These are phyloP conservation scores for Zalerion maritima DNA, from an alignment of 495 filamentous ascomycete genomes.

Conservation along the genomic window DNA sequence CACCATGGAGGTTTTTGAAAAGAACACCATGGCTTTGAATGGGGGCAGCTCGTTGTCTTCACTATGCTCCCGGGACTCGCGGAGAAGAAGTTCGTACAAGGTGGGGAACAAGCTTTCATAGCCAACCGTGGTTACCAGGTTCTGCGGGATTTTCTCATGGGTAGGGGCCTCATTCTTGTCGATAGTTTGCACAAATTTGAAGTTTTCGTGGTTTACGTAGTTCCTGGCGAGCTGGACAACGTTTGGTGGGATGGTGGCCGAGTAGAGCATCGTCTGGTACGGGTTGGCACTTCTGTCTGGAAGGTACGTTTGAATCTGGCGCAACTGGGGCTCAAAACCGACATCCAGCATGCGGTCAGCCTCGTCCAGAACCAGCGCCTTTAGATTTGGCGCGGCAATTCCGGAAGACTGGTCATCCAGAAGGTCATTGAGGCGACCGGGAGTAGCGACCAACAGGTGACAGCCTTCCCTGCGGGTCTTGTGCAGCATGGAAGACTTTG, in stretches of 20 bases:
- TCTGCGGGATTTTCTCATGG: constrained; percentile 71
- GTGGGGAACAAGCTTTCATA: constrained; percentile 67
- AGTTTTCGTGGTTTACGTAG: constrained; percentile 37
- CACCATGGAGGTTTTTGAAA: constrained; percentile 62
- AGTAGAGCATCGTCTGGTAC: constrained; percentile 85
- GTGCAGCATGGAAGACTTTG: constrained; percentile 46
- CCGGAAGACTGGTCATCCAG: constrained; percentile 50
- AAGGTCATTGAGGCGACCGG: constrained; percentile 77
- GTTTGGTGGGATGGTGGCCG: constrained; percentile 75
- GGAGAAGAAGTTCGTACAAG: constrained; percentile 57
- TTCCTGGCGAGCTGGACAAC: constrained; percentile 62
- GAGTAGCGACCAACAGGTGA: constrained; percentile 81
- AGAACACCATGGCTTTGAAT: constrained; percentile 92
- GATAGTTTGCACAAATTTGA: constrained; percentile 74
- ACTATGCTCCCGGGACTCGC: constrained; percentile 27
- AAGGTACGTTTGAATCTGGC: constrained; percentile 49
- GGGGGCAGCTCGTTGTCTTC: constrained; percentile 32
- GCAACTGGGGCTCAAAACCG: constrained; percentile 71
- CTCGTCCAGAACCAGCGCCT: constrained; percentile 81
- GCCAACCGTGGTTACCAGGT: constrained; percentile 44
- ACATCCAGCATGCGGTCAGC: constrained; percentile 84
- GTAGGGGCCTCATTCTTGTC: constrained; percentile 66
- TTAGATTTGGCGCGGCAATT: constrained; percentile 58
- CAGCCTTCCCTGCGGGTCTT: constrained; percentile 61
- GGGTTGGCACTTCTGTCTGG: constrained; percentile 43